phyloP scores from a whole-genome alignment of 495 filamentous ascomycete species.

The Hypomontagnella submonticulosa region DNA sequence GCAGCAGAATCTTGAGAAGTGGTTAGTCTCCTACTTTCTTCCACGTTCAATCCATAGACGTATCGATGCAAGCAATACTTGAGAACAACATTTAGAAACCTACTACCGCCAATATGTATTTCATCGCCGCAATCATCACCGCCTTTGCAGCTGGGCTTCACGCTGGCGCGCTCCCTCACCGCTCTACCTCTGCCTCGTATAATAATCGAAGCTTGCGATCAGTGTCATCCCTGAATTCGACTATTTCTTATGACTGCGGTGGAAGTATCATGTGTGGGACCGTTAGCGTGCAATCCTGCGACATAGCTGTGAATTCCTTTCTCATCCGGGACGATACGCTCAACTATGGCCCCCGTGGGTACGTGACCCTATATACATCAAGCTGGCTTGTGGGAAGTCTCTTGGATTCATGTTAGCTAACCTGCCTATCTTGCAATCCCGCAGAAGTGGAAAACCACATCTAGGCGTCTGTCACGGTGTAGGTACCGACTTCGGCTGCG shows the following conservation, averaged over 20 bases:
- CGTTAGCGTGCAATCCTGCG: constrained; percentile 20
- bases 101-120: constrained; percentile 22
- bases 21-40: neutral
- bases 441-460: constrained; percentile 28
- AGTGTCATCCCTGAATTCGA: neutral
- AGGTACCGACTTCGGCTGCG: constrained; percentile 34
- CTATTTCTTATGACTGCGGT: constrained; percentile 18
- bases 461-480: constrained; percentile 25
- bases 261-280: constrained; percentile 37
- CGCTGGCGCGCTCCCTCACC: neutral
- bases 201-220: neutral
- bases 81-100: neutral
- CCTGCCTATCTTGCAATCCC: no score
- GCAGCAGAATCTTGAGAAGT: neutral
- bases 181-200: neutral
- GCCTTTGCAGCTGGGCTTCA: neutral
- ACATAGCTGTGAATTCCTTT: constrained; percentile 10
- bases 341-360: constrained; percentile 30
- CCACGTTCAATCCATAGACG: neutral
- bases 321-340: constrained; percentile 21
- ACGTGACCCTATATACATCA: neutral
- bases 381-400: neutral
- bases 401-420: neutral
- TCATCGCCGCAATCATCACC: neutral
- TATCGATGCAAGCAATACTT: neutral